Evolutionary conservation across 2,329 filamentous ascomycete species (phyloP), one percentile per base, ranked within the genome.

Genomic region (Capronia coronata): DNA sequence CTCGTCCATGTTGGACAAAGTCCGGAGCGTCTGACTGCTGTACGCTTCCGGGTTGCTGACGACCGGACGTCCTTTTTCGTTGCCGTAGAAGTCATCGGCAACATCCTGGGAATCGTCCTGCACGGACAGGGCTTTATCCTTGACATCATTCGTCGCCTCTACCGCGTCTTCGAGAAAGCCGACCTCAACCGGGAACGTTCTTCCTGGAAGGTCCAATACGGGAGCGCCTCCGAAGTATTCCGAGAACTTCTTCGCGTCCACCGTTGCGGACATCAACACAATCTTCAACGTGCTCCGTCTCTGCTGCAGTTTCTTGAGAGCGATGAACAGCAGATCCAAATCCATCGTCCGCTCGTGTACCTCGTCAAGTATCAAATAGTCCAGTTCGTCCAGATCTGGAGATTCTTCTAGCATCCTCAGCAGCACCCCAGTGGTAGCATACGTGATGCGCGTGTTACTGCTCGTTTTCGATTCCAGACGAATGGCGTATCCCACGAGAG

Each of bases 331-430:
- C 65, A 98, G 96, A 65, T 98, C 93, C 49, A 90, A 95, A 64
- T 98, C 93, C 59, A 98, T 97, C 10, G 88, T 87, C 54, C 91
- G 82, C 67, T 98, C 93, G 64, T 98, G 93, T 2, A 97, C 91
- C 68, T 98, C 93, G 63, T 98, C 93, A n/a, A 98, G 82, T 39
- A 98, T 82, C 52, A 98, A 72, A 69, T 97, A 93, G 0, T 91
- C 95, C 45, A 98, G 83, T 56, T 96, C 91, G 49, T 82, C 79
- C 37, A 98, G 78, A 48, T 94, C 86, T 56, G 88, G 86, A 0
- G 87, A 86, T 7, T 84, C 84, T 67, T 98, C 93, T 11, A 98
- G 75, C 91, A 98, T 97, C 22, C 93, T 83, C 75, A 98, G 87
- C n/a, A 98, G 88, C 50, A 98, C 94, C 71, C 93, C 82, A 38